Evolutionary conservation across 345 rosid genomes (phyloP).

Genomic region (Lenwebbia sp.): DNA sequence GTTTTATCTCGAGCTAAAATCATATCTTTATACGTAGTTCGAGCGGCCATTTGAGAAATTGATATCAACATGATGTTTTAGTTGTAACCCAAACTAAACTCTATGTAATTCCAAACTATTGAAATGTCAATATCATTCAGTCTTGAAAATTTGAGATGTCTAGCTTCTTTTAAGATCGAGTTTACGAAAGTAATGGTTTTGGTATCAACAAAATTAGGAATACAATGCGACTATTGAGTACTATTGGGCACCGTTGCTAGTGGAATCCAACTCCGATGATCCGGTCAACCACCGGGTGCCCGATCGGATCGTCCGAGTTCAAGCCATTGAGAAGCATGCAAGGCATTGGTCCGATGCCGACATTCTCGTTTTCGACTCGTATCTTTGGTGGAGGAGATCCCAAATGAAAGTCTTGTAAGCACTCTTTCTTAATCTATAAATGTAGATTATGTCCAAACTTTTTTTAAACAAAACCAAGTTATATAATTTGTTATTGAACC

Average conservation of each 20-base stretch:
- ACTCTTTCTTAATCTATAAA: neutral
- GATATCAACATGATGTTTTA: neutral
- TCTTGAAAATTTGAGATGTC: neutral
- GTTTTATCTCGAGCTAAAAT: neutral
- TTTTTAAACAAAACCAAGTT: neutral
- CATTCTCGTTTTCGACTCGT: slow-evolving; percentile 70
- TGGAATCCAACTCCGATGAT: slow-evolving; percentile 90
- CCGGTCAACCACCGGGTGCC: slow-evolving; percentile 62
- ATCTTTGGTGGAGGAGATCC: slow-evolving; percentile 85
- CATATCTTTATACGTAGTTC: neutral
- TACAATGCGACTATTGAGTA: slow-evolving; percentile 80
- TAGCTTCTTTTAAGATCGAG: neutral
- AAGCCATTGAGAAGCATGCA: slow-evolving; percentile 76
- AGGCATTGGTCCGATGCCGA: slow-evolving; percentile 71
- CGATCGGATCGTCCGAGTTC: slow-evolving; percentile 62
- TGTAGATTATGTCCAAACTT: neutral
- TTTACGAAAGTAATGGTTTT: neutral
- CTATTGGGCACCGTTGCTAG: slow-evolving; percentile 88
- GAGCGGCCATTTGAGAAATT: neutral
- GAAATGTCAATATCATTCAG: neutral
- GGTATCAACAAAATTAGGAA: slow-evolving; percentile 29
- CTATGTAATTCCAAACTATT: neutral
- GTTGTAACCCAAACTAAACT: neutral
- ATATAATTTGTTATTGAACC: neutral
- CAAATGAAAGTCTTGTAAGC: slow-evolving; percentile 73